Evolutionary conservation across 2,329 filamentous ascomycete genomes (phyloP), one percentile per base, ranked within the genome.

Genomic region (Chalaropsis thielavioides): DNA sequence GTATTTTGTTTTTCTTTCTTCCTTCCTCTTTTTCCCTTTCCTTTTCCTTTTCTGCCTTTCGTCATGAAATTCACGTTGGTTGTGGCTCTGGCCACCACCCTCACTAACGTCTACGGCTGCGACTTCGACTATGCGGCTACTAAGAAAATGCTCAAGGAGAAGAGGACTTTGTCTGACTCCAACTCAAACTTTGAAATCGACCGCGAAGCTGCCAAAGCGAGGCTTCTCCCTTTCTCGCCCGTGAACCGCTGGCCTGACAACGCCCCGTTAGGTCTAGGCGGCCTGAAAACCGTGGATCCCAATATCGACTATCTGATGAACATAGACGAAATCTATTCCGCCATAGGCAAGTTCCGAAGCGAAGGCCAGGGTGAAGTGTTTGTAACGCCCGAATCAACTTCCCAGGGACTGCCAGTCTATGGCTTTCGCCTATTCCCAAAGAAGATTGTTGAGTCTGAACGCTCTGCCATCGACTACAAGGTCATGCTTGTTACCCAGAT

Each of bases 401-500:
- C 74, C 77, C 68, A 74, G 80, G 58, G 74, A 75, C 27, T 73
- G 74, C 2, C 71, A 2, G 71, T 78, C 19, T 69, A 73, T 24
- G 78, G 76, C 6, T 74, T 71, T n/a, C 75, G 75, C n/a, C 54
- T 40, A 61, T 35, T 41, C 35, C 41, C 43, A 70, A 70, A 10
- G 51, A 19, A 56, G 8, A 19, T 56, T 31, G 24, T 56, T 31
- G 3, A 13, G 15, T 31, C 24, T 31, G 51, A 56, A 35, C 22
- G 3, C 27, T 15, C 15, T 6, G 7, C 3, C 13, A 31, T 24
- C 7, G 74, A 74, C 4, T 79, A 80, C 69, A 75, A 78, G 43
- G 76, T 82, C 35, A 81, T 80, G 70, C 72, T 85, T 65, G 79
- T 79, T 66, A 78, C 77, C 51, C 80, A 75, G 31, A 77, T 83